phyloP scores from a whole-genome alignment of 768 basidiomycete genomes.

The Phaeotremella skinneri region DNA sequence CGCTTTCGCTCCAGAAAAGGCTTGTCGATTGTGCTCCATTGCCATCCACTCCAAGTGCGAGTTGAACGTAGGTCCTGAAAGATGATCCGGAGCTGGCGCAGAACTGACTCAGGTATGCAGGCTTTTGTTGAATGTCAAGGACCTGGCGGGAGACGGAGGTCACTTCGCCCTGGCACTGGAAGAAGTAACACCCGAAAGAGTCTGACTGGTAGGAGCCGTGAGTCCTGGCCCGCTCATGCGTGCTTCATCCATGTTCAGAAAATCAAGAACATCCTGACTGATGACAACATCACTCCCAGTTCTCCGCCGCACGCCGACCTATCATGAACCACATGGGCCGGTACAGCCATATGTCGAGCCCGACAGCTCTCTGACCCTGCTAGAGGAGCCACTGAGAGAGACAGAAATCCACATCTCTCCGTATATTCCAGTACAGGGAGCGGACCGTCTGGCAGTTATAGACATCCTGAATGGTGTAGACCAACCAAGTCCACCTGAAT shows the following conservation, averaged over 20 bases:
- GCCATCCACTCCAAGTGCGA: conserved; percentile 1
- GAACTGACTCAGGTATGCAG: neutral
- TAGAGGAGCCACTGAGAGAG: neutral
- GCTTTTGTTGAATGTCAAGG: conserved; percentile 3
- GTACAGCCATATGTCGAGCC: neutral
- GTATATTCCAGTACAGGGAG: neutral
- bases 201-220: neutral
- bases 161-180: neutral
- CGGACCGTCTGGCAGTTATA: neutral
- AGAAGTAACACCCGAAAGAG: neutral
- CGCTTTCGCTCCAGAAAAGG: neutral
- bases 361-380: neutral
- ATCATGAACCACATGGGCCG: neutral
- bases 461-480: neutral
- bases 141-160: neutral
- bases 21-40: neutral
- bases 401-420: neutral
- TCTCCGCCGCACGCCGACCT: neutral
- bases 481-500: neutral
- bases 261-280: too few relatives aligned
- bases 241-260: too few relatives aligned
- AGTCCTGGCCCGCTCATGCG: neutral
- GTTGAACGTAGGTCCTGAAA: neutral
- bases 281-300: neutral
- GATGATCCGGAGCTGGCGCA: neutral